phyloP scores from a whole-genome alignment of 495 filamentous ascomycete species.

The Aspergillus affinis region DNA sequence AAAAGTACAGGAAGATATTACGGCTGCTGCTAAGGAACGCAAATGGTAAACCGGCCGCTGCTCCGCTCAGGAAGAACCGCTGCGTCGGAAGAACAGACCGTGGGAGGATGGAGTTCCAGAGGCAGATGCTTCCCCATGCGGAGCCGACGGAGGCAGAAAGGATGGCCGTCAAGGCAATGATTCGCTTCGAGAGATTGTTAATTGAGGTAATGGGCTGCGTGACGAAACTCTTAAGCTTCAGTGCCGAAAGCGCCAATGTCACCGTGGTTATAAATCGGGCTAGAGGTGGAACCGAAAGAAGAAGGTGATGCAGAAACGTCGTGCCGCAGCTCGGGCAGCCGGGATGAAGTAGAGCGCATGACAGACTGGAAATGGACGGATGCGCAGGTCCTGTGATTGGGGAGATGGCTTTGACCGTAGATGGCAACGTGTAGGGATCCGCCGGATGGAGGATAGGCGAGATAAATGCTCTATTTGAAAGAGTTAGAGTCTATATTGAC shows the following conservation, averaged over 20 bases:
- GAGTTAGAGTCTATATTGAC: constrained; percentile 1
- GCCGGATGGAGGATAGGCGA: constrained; percentile 86
- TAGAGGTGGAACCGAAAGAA: constrained; percentile 75
- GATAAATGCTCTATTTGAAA: constrained; percentile 58
- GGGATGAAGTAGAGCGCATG: constrained; percentile 92
- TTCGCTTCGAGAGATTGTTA: constrained; percentile 57
- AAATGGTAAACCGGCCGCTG: constrained; percentile 75
- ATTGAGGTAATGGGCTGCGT: constrained; percentile 62
- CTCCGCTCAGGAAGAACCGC: constrained; percentile 85
- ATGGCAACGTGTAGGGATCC: constrained; percentile 61
- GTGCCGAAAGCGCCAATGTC: constrained; percentile 67
- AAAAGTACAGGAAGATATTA: constrained; percentile 64
- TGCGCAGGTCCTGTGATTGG: constrained; percentile 83
- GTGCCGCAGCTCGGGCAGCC: constrained; percentile 79
- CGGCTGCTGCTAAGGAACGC: constrained; percentile 69
- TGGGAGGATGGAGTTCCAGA: constrained; percentile 78
- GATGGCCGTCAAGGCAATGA: constrained; percentile 70
- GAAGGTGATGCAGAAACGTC: constrained; percentile 79
- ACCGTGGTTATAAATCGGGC: constrained; percentile 71
- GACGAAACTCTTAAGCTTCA: constrained; percentile 63
- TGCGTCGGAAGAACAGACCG: constrained; percentile 71
- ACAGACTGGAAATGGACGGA: constrained; percentile 75
- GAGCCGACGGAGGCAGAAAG: constrained; percentile 76
- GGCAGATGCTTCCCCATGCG: constrained; percentile 82
- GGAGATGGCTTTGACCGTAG: constrained; percentile 62